These are phyloP conservation scores for Lipomyces starkeyi DNA, from an alignment of 805 yeast genomes.

Conservation along the genomic window DNA sequence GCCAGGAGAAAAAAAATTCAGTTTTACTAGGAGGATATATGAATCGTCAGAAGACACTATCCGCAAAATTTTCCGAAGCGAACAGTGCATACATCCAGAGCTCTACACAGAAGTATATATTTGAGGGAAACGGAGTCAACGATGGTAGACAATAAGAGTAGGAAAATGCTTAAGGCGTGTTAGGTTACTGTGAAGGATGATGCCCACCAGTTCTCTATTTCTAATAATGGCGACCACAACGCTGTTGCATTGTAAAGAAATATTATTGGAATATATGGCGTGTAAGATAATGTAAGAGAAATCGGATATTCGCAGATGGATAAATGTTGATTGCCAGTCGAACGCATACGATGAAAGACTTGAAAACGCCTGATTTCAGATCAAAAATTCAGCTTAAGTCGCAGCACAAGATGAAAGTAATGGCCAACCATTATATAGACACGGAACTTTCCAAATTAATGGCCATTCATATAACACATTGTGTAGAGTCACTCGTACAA, in stretches of 20 bases:
- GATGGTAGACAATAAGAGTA: not conserved
- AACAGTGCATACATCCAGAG: conserved; percentile 28
- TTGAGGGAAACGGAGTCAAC: conserved; percentile 11
- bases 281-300: too few species aligned
- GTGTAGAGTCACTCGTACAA: not conserved
- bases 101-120: conserved; percentile 22
- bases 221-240: too few species aligned
- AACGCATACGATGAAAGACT: not conserved
- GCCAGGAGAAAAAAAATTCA: conserved; percentile 45
- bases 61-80: conserved; percentile 35
- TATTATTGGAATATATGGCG: too few species aligned
- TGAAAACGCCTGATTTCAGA: not conserved
- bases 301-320: not conserved
- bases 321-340: not conserved
- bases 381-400: too few species aligned
- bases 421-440: too few species aligned
- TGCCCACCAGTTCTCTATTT: too few species aligned
- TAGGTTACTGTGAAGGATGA: not conserved
- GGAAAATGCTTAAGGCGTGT: not conserved
- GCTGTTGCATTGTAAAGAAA: too few species aligned
- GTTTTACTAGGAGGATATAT: conserved; percentile 47
- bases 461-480: not conserved
- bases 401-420: too few species aligned
- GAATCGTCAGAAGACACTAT: conserved; percentile 43
- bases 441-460: not conserved